Percentiles rank a stretch among this genome's conserved stretches.
phyloP scores from a whole-genome alignment of 78 protist genomes.

The Dictyostelium purpureum region DNA sequence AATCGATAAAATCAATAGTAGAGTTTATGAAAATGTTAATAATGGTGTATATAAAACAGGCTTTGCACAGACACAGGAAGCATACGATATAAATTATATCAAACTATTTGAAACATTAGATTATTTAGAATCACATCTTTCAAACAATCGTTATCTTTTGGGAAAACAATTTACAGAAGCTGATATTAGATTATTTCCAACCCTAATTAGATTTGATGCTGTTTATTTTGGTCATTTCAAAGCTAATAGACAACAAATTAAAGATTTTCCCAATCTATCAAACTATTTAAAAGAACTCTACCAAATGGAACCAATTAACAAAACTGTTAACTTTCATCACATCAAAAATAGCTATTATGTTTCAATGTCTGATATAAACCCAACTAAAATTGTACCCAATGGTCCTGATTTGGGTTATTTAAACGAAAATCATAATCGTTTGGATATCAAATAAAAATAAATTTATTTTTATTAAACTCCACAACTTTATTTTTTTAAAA shows the following conservation, averaged over 20 bases:
- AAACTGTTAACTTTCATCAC: constrained; percentile 85
- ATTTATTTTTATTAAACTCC: no score
- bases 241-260: constrained; percentile 60
- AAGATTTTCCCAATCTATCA: constrained; percentile 86
- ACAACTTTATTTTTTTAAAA: no score
- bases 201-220: constrained; percentile 93
- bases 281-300: constrained; percentile 83
- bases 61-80: constrained; percentile 84
- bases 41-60: constrained; percentile 95
- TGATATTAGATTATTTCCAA: constrained; percentile 91
- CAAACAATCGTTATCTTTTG: constrained; percentile 48
- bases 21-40: constrained; percentile 83
- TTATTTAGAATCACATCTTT: constrained; percentile 80
- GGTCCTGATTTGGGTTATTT: constrained; percentile 60
- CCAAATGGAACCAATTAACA: constrained; percentile 34
- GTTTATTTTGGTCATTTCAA: constrained; percentile 91
- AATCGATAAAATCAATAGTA: constrained; percentile 84
- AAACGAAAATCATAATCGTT: neutral
- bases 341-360: constrained; percentile 83
- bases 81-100: constrained; percentile 60
- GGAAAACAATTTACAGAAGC: constrained; percentile 90
- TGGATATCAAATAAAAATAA: no score
- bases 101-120: constrained; percentile 85
- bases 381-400: constrained; percentile 79
- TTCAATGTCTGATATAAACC: constrained; percentile 81